Conservation (phyloP, 257 asterid species). For the Forsythia suspensa region DNA sequence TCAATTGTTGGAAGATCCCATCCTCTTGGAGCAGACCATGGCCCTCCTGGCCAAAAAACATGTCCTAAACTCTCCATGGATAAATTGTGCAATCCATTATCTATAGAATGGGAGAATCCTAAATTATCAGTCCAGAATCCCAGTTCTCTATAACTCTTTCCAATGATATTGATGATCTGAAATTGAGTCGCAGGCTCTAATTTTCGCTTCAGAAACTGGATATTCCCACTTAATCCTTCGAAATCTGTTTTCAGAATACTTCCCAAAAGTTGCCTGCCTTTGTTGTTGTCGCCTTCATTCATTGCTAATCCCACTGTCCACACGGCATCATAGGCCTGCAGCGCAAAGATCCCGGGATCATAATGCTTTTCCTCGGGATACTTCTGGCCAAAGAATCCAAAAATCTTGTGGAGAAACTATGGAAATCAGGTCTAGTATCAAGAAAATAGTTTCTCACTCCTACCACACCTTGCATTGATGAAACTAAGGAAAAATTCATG, state of each 20-base stretch:
- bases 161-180: constrained; percentile 35
- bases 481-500: constrained; percentile 18
- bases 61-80: constrained; percentile 31
- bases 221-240: constrained; percentile 33
- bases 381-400: background rate
- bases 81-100: background rate
- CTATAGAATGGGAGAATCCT: constrained; percentile 28
- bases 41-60: constrained; percentile 41
- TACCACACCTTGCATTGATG: constrained; percentile 35
- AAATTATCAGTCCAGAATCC: constrained; percentile 32
- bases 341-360: constrained; percentile 36
- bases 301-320: constrained; percentile 28
- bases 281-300: background rate
- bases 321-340: constrained; percentile 36
- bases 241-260: constrained; percentile 2
- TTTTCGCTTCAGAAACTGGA: constrained; percentile 19
- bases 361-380: constrained; percentile 28
- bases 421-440: constrained; percentile 8
- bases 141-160: constrained; percentile 32
- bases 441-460: constrained; percentile 23
- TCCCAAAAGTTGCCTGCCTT: background rate
- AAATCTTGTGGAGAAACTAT: constrained; percentile 19
- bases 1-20: constrained; percentile 36
- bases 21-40: constrained; percentile 31
- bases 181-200: constrained; percentile 19